These are phyloP conservation scores for Citrullus colocynthis DNA, from an alignment of 306 rosid species.

Conservation along the genomic window DNA sequence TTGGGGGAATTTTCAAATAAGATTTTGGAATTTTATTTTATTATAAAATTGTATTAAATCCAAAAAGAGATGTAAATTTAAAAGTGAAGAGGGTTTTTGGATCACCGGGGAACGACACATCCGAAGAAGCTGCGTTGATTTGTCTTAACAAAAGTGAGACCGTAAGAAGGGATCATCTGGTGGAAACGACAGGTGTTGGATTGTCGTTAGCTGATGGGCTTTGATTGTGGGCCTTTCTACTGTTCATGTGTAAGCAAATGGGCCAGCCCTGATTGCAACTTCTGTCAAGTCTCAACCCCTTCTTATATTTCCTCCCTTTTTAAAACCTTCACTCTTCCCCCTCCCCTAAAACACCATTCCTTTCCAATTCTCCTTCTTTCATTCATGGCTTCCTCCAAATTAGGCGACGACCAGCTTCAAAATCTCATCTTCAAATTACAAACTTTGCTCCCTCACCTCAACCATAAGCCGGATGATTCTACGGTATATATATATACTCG, in stretches of 20 bases:
- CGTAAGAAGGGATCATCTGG: not conserved
- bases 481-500: conserved; percentile 6
- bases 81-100: no score
- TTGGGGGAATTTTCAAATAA: no score
- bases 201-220: not conserved
- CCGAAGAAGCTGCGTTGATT: not conserved
- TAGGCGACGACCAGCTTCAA: conserved; percentile 14
- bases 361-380: not conserved
- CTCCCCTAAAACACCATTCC: not conserved
- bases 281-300: not conserved
- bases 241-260: not conserved
- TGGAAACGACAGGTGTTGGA: not conserved
- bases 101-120: not conserved
- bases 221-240: not conserved
- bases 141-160: not conserved
- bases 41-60: no score
- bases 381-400: conserved; percentile 8
- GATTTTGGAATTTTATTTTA: no score
- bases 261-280: not conserved
- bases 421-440: conserved; percentile 24
- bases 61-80: not conserved
- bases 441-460: conserved; percentile 22
- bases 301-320: not conserved
- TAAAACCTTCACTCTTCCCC: not conserved
- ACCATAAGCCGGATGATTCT: not conserved